Conservation (phyloP, 176 grass and related monocot species). For the Olyra latifolia region DNA sequence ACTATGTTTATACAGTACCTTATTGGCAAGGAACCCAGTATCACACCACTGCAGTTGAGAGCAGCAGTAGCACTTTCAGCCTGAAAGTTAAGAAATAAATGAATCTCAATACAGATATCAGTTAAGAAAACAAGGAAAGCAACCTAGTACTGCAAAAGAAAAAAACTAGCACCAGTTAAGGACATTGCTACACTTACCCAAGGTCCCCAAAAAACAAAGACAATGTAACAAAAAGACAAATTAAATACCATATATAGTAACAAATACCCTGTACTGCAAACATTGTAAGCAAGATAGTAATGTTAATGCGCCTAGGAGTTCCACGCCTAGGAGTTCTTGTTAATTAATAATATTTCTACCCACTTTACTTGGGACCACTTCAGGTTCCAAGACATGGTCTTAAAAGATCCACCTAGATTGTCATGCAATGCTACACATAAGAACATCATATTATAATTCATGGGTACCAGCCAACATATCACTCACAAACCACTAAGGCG, state of each 20-base stretch:
- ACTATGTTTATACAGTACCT: slow-evolving; percentile 48
- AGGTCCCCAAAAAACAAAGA: neutral
- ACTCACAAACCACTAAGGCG: neutral
- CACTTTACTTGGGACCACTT: neutral
- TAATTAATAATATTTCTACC: neutral
- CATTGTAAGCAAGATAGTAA: neutral
- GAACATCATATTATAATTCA: slow-evolving; percentile 16
- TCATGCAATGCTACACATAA: neutral
- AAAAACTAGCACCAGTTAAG: neutral
- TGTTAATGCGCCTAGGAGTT: neutral
- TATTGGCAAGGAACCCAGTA: slow-evolving; percentile 92
- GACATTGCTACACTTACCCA: neutral
- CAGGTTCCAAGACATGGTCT: neutral
- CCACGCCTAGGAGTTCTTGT: neutral
- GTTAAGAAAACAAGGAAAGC: neutral
- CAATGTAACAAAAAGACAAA: neutral
- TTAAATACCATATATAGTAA: neutral
- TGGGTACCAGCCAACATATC: neutral
- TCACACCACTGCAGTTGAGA: slow-evolving; percentile 92
- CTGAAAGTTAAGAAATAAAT: slow-evolving; percentile 50
- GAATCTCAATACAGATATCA: neutral
- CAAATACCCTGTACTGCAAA: neutral
- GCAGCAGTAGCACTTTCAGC: slow-evolving; percentile 98
- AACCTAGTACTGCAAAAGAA: neutral
- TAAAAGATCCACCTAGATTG: neutral